Conservation (phyloP, 441 rosid genomes). For the Jatropha podagrica region DNA sequence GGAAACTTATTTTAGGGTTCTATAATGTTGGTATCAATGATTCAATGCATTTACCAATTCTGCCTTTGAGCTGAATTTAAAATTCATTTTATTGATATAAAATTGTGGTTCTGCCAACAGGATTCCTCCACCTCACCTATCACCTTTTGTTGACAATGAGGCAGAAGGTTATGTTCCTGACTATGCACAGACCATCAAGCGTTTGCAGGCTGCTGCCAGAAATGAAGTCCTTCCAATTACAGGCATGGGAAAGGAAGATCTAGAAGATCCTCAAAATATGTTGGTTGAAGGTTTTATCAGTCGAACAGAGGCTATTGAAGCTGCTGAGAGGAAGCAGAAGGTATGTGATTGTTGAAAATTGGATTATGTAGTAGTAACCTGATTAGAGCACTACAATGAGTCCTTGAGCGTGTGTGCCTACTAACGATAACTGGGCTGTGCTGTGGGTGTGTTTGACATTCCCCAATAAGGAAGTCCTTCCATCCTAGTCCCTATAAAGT, state of each 20-base stretch:
- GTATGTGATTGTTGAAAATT: constrained; percentile 28
- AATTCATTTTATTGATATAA: neutral
- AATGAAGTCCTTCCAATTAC: constrained; percentile 83
- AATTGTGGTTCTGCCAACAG: constrained; percentile 35
- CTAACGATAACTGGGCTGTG: neutral
- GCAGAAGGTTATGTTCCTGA: constrained; percentile 91
- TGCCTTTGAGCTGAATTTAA: neutral
- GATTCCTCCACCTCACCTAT: constrained; percentile 82
- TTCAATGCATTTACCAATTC: neutral
- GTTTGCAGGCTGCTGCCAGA: constrained; percentile 75
- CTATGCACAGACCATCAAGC: constrained; percentile 74
- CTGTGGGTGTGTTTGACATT: neutral
- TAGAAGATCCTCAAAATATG: constrained; percentile 73
- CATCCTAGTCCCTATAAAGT: neutral
- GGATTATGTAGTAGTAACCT: neutral
- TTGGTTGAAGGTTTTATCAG: constrained; percentile 66
- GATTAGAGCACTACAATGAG: neutral
- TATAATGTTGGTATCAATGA: neutral
- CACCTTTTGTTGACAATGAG: constrained; percentile 88
- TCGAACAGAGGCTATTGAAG: constrained; percentile 80
- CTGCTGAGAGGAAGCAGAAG: constrained; percentile 62
- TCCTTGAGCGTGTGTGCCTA: neutral
- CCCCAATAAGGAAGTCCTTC: neutral
- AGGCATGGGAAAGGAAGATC: constrained; percentile 65
- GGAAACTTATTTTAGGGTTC: neutral